Conservation (phyloP, 2,329 filamentous ascomycete species). For the Cadophora sp. region DNA sequence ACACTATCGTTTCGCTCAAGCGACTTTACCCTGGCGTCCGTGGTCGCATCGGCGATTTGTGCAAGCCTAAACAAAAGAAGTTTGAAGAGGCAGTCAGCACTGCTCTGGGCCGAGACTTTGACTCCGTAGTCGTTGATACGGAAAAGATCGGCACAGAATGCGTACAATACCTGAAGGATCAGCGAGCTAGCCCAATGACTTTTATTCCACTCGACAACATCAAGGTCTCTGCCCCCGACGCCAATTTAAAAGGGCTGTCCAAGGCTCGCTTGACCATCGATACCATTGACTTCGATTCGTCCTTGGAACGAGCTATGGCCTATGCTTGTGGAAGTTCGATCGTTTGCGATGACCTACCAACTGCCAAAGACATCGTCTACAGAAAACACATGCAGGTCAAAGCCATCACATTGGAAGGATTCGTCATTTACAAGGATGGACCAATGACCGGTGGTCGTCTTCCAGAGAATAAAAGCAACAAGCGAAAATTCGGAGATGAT, state of each 20-base stretch:
- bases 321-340: conserved; percentile 96
- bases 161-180: conserved; percentile 91
- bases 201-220: conserved; percentile 98
- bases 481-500: conserved; percentile 86
- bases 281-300: conserved; percentile 90
- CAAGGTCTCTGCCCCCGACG: conserved; percentile 89
- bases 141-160: conserved; percentile 95
- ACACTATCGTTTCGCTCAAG: conserved; percentile 85
- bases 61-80: conserved; percentile 96
- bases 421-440: conserved; percentile 94
- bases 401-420: conserved; percentile 93
- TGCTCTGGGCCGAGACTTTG: conserved; percentile 90
- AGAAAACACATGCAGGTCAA: conserved; percentile 85
- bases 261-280: conserved; percentile 91
- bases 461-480: conserved; percentile 73
- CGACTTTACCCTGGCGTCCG: conserved; percentile 91
- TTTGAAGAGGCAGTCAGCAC: conserved; percentile 93
- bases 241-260: conserved; percentile 86
- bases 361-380: conserved; percentile 91
- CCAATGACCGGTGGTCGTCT: conserved; percentile 95
- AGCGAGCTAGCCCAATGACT: conserved; percentile 84
- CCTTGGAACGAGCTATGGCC: conserved; percentile 88
- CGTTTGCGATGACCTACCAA: conserved; percentile 85
- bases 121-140: conserved; percentile 92
- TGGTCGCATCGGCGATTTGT: conserved; percentile 88